Conservation (phyloP, 306 rosid species). For the Prunus armeniaca region DNA sequence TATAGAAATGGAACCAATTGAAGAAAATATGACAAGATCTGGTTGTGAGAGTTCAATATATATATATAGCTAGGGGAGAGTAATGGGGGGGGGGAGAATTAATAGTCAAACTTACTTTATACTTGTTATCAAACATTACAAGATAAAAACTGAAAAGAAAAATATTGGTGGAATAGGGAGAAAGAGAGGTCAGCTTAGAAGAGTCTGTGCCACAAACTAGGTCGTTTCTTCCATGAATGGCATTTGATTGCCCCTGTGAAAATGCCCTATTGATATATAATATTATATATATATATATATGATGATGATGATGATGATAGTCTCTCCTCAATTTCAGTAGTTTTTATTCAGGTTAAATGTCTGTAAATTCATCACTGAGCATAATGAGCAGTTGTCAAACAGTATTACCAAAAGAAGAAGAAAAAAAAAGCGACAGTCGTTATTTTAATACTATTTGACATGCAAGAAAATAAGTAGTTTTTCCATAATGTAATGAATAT, state of each 20-base stretch:
- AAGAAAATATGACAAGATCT: slow-evolving; percentile 24
- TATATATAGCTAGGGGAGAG: slow-evolving; percentile 32
- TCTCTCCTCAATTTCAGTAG: slow-evolving; percentile 22
- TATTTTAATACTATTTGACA: background rate
- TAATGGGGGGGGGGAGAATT: background rate
- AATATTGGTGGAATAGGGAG: slow-evolving; percentile 23
- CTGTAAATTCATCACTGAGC: slow-evolving; percentile 4
- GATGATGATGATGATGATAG: background rate
- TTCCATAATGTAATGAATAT: background rate
- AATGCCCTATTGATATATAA: background rate
- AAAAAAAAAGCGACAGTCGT: background rate
- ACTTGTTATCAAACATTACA: slow-evolving; percentile 11
- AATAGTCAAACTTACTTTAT: slow-evolving; percentile 25
- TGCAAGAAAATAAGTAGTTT: background rate
- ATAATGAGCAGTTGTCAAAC: slow-evolving; percentile 10
- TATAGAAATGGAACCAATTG: slow-evolving; percentile 3
- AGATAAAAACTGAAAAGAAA: background rate
- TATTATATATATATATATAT: too few relatives aligned
- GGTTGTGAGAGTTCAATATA: slow-evolving; percentile 30
- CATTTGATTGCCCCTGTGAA: slow-evolving; percentile 17
- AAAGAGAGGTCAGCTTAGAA: slow-evolving; percentile 12
- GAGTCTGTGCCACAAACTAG: slow-evolving; percentile 37
- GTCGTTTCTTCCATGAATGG: slow-evolving; percentile 27
- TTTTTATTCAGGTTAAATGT: slow-evolving; percentile 5
- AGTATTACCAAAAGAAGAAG: background rate